Conservation (phyloP, 257 asterid genomes). For the Solanum arcanum region DNA sequence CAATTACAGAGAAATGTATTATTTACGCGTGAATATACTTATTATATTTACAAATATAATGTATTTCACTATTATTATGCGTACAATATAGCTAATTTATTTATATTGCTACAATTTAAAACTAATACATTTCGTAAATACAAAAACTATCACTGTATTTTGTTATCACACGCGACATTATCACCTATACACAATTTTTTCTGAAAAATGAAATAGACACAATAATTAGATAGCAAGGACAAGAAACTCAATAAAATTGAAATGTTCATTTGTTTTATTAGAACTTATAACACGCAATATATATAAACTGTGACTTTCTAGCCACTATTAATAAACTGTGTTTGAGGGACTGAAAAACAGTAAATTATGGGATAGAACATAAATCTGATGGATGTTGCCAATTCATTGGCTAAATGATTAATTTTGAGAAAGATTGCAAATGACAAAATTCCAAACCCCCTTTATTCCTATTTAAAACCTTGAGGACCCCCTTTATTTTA, state of each 20-base stretch:
- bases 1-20: neutral
- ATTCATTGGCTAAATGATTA: slow-evolving; percentile 30
- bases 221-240: neutral
- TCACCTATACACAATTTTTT: neutral
- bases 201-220: neutral
- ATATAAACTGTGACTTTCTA: neutral
- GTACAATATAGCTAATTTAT: neutral
- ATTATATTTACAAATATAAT: neutral
- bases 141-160: neutral
- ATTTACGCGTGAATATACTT: neutral
- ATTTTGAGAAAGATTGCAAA: slow-evolving; percentile 7
- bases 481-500: neutral
- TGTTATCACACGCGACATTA: neutral
- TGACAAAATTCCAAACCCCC: neutral
- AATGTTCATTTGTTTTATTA: neutral
- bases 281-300: neutral
- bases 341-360: slow-evolving; percentile 1
- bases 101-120: neutral
- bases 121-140: neutral
- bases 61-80: neutral
- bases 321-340: neutral
- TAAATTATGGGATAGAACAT: slow-evolving; percentile 6
- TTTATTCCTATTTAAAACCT: neutral
- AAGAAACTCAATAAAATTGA: neutral
- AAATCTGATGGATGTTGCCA: slow-evolving; percentile 32